These are phyloP conservation scores for Syzygium aqueum DNA, from an alignment of 345 rosid species.

Conservation along the genomic window DNA sequence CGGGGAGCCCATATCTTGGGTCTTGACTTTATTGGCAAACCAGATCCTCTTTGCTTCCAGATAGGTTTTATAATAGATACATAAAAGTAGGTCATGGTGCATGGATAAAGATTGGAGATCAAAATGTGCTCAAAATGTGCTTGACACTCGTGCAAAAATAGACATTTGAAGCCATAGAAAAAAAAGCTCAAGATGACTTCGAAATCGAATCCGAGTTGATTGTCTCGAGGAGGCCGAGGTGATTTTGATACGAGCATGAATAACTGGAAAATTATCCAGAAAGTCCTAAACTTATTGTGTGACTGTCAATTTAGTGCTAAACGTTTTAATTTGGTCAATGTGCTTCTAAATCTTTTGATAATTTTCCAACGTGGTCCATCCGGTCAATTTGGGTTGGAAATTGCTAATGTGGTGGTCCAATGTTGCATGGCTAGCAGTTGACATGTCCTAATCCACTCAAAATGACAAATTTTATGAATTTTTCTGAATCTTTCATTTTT, in stretches of 20 bases:
- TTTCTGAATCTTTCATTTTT: not conserved
- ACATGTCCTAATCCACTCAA: not conserved
- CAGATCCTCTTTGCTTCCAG: not conserved
- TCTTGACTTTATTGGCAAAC: not conserved
- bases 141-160: not conserved
- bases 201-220: not conserved
- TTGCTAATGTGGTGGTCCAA: not conserved
- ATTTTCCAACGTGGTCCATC: not conserved
- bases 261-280: not conserved
- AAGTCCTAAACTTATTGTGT: not conserved
- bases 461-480: not conserved
- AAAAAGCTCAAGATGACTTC: not conserved
- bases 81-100: not conserved
- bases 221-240: not conserved
- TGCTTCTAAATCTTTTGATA: not conserved
- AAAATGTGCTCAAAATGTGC: not conserved
- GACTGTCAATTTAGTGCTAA: not conserved
- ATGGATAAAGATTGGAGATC: not conserved
- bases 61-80: not conserved
- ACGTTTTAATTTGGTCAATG: not conserved
- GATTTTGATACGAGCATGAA: not conserved
- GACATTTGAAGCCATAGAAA: not conserved
- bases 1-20: conserved; percentile 1
- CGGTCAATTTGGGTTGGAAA: not conserved
- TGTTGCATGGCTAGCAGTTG: fast-evolving